Percentiles rank a stretch among this genome's conserved stretches.
Evolutionary conservation across 2,329 filamentous ascomycete genomes (phyloP).

Genomic region (Aspergillus oerlinghausenensis): DNA sequence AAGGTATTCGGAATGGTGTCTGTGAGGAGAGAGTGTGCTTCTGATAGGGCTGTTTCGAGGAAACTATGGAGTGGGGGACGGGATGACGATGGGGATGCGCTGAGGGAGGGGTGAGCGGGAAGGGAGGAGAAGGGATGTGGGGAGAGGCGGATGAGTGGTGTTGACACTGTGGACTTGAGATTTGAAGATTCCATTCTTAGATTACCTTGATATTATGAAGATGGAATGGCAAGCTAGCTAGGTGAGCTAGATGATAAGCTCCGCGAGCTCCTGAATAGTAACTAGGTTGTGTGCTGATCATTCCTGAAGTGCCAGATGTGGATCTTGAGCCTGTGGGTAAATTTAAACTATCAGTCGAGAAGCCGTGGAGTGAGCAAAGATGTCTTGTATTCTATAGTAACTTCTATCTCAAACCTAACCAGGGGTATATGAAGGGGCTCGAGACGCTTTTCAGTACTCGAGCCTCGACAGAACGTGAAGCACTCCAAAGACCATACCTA

Average conservation of each 20-base stretch:
- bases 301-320: not conserved
- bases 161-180: not conserved
- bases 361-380: not conserved
- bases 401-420: not conserved
- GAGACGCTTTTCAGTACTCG: not conserved
- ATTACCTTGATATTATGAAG: not conserved
- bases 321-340: not conserved
- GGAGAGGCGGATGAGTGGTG: slow-evolving; percentile 20
- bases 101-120: slow-evolving; percentile 26
- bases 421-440: not conserved
- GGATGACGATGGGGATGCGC: slow-evolving; percentile 1
- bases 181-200: not conserved
- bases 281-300: no score
- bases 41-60: slow-evolving; percentile 19
- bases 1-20: slow-evolving; percentile 25
- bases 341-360: not conserved
- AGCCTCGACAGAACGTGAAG: not conserved
- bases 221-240: no score
- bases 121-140: slow-evolving; percentile 26
- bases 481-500: not conserved
- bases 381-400: not conserved
- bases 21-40: slow-evolving; percentile 25
- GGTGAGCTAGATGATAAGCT: no score
- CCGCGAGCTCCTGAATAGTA: no score
- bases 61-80: slow-evolving; percentile 19